These are phyloP conservation scores for Triticum turgidum DNA, from an alignment of 176 grass and related monocot genomes.

Conservation along the genomic window DNA sequence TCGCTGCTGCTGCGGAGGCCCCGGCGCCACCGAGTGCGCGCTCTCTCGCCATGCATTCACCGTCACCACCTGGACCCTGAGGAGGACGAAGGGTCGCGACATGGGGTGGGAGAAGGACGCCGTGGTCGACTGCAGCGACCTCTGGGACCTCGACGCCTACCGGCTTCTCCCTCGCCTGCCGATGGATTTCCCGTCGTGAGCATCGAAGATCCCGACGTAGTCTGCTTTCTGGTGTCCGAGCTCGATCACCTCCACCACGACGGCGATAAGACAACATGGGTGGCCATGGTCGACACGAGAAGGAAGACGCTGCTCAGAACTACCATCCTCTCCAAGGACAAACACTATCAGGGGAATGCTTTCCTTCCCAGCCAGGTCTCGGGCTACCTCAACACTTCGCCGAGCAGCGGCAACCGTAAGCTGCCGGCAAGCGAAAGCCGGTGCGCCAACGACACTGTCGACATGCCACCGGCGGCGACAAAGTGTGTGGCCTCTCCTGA, in stretches of 20 bases:
- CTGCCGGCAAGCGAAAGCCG: neutral
- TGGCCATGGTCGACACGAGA: neutral
- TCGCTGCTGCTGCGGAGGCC: neutral
- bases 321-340: neutral
- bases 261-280: neutral
- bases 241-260: too few relatives aligned
- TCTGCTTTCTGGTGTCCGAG: constrained; percentile 10
- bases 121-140: neutral
- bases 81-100: neutral
- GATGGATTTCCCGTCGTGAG: neutral
- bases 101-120: constrained; percentile 14
- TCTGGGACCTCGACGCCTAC: neutral
- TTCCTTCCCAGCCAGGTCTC: neutral
- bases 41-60: neutral
- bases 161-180: neutral
- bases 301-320: neutral
- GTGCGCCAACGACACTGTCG: neutral
- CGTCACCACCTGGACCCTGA: neutral
- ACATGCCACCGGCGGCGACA: neutral
- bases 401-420: neutral
- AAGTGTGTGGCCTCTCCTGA: neutral
- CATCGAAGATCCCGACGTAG: neutral
- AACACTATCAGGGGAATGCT: neutral
- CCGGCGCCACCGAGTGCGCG: neutral
- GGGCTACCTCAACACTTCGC: neutral